Evolutionary conservation across 495 filamentous ascomycete species (phyloP).

Genomic region (Neurospora intermedia): DNA sequence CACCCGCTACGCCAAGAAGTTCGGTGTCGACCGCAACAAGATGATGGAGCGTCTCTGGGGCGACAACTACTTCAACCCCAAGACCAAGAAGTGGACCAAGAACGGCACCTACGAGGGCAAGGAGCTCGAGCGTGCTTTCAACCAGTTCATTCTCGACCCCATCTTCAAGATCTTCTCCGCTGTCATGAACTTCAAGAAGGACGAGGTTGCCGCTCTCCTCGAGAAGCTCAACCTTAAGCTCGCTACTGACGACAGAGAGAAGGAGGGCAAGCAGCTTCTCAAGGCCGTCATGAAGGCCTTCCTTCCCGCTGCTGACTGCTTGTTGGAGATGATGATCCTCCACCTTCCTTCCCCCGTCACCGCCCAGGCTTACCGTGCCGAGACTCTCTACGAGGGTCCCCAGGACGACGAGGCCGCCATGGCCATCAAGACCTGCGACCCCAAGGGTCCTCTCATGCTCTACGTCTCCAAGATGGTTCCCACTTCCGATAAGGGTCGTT

Average conservation of each 20-base stretch:
- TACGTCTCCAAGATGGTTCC: constrained; percentile 99
- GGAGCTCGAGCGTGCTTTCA: constrained; percentile 93
- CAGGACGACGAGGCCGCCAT: constrained; percentile 82
- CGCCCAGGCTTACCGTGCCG: constrained; percentile 95
- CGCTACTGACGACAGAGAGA: constrained; percentile 70
- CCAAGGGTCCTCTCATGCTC: constrained; percentile 96
- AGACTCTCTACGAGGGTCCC: constrained; percentile 98
- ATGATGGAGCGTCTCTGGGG: constrained; percentile 99
- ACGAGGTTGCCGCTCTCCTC: constrained; percentile 72
- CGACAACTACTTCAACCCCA: constrained; percentile 99
- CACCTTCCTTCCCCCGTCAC: constrained; percentile 94
- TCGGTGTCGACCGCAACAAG: constrained; percentile 98
- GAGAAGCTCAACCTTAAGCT: constrained; percentile 93
- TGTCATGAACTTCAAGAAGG: constrained; percentile 98
- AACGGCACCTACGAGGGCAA: constrained; percentile 68
- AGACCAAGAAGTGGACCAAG: constrained; percentile 99
- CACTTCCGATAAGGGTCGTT: constrained; percentile 98
- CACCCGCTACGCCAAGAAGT: constrained; percentile 95
- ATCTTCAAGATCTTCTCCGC: constrained; percentile 97
- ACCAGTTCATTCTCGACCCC: constrained; percentile 95
- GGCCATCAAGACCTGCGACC: constrained; percentile 94
- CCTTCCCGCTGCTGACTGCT: constrained; percentile 92
- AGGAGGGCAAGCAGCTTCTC: constrained; percentile 92
- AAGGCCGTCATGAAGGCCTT: constrained; percentile 98
- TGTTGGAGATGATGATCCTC: constrained; percentile 99